Base-by-base conservation (phyloP, 2,329 filamentous ascomycete genomes). In the Claviceps digitariae region DNA sequence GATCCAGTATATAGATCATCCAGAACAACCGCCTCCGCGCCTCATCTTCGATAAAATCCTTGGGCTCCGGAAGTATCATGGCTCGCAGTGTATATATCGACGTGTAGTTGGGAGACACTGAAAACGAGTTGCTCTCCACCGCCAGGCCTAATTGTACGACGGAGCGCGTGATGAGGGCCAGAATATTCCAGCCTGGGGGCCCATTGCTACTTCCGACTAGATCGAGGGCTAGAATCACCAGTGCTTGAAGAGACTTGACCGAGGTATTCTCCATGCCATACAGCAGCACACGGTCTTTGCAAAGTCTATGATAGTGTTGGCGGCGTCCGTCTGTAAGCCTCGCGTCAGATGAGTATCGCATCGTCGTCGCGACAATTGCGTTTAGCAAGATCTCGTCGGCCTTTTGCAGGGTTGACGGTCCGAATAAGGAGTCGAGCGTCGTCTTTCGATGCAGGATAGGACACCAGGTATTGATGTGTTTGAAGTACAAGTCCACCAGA, bases 231-330 rank as follows among this genome's bases (percentile, higher is more conserved):
- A 95, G 73, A 50, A 95, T 93, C 1, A 95, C 87, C 7, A 95
- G 73, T 5, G 90, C 90, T 64, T 95, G 89, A 5, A 95, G 73
- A 1, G 88, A 83, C 66, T 90, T 91, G 55, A 95, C 88, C 0
- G 89, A 93, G 13, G 88, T 90, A 60, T 93, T 90, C 62, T 95
- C 89, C 61, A 95, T 78, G 4, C 90, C 89, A 61, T 94, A 94
- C 0, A 95, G 75, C 13, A 95, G 67, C 0, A 96, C 90, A 56
- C 85, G 87, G 61, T 91, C 84, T 66, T 95, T 95, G 0, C 89
- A 90, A 2, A 82, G 77, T 55, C 83, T 79, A 64, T 95, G 86
- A 61, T 93, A 94, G 34, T 85, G 81, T 48, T 80, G 77, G 56
- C 88, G 76, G 57, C 82, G 81, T 50, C 87, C 83, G 2, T 86